These are phyloP conservation scores for Ganoderma leucocontextum DNA, from an alignment of 1,284 basidiomycete genomes.

Conservation along the genomic window DNA sequence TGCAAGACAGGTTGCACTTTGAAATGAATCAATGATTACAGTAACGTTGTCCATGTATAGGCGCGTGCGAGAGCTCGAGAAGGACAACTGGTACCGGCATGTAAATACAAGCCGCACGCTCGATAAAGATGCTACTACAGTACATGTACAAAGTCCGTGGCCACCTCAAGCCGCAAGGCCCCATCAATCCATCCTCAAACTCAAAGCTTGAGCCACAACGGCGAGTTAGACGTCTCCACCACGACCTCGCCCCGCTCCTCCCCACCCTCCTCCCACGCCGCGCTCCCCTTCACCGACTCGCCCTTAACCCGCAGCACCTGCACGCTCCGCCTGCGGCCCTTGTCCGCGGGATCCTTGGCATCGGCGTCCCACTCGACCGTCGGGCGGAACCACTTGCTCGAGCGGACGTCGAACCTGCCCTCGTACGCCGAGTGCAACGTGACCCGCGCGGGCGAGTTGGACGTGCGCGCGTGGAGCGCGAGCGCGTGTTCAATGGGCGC, in stretches of 20 bases:
- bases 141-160: neutral
- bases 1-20: no score
- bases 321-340: conserved; percentile 44
- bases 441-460: conserved; percentile 42
- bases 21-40: no score
- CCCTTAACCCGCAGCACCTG: conserved; percentile 12
- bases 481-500: conserved; percentile 51
- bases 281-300: conserved; percentile 21
- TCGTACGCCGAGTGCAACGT: conserved; percentile 51
- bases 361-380: conserved; percentile 16
- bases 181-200: neutral
- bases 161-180: neutral
- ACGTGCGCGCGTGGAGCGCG: conserved; percentile 41
- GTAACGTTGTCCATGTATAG: no score
- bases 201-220: conserved; percentile 12
- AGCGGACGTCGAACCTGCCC: conserved; percentile 48
- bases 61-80: no score
- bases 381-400: conserved; percentile 25
- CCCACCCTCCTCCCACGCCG: conserved; percentile 19
- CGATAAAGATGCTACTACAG: neutral
- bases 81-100: no score
- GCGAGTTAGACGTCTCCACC: conserved; percentile 14
- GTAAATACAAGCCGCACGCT: no score
- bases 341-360: conserved; percentile 49
- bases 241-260: conserved; percentile 4